Base-by-base conservation (phyloP, 768 basidiomycete species). In the Tulasnella sp. region DNA sequence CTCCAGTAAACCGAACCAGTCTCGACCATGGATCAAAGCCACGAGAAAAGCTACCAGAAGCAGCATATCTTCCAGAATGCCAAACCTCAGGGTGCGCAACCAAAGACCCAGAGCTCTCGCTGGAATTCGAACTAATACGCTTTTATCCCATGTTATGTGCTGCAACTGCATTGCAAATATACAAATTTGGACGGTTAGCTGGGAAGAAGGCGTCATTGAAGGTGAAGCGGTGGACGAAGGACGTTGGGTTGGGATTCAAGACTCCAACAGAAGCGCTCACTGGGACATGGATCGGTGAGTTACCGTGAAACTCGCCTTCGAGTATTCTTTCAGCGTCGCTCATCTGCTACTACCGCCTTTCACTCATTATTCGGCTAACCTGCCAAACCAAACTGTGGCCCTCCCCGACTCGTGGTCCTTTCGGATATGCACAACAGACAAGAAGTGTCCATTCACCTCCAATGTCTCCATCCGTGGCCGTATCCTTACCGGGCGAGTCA, bases 371-470 rank as follows among this genome's bases (percentile, higher is more conserved):
- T n/a, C n/a, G n/a, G n/a, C n/a, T n/a, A n/a, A n/a, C n/a, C n/a
- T n/a, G n/a, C n/a, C n/a, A n/a, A n/a, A n/a, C n/a, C n/a, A n/a
- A n/a, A n/a, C n/a, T n/a, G n/a, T n/a, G n/a, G n/a, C n/a, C n/a
- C n/a, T n/a, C n/a, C n/a, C n/a, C n/a, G n/a, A n/a, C n/a, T n/a
- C 42, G 42, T 12, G 42, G 19, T 43, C 12, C 12, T 43, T 43
- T 12, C 42, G 12, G 12, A n/a, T n/a, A n/a, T 15, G 34, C 30
- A 34, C 43, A n/a, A 24, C 67, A 92, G 96, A 99, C 82, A 98
- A 98, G 80, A 99, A 99, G 77, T 99, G 96, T 78, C 96, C 96
- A 25, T 99, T 97, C 81, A 93, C 91, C 65, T 89, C 94, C 64
- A 78, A 92, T 66, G 77, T 99, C 68, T 98, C 96, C 59, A 99